These are phyloP conservation scores for Paramecium tetraurelia DNA, from an alignment of 73 alveolate species.

Conservation along the genomic window DNA sequence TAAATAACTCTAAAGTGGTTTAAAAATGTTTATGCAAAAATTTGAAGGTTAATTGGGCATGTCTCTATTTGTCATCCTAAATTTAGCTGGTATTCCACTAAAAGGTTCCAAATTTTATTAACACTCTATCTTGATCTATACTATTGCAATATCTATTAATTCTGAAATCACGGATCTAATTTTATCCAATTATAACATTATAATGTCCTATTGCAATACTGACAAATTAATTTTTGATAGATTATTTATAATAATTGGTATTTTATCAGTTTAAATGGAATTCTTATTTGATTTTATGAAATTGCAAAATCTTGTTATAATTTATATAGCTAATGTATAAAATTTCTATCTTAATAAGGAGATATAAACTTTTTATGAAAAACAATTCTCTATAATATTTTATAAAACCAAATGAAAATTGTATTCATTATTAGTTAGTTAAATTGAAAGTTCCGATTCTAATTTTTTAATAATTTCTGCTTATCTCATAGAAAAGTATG, in stretches of 20 bases:
- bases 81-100: slow-evolving; percentile 44
- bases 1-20: neutral
- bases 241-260: neutral
- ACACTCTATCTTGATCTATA: neutral
- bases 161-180: neutral
- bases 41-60: slow-evolving; percentile 28
- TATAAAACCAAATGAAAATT: neutral
- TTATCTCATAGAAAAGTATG: slow-evolving; percentile 28
- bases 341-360: neutral
- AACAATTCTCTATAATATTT: neutral
- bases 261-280: neutral
- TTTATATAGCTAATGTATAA: neutral
- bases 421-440: neutral
- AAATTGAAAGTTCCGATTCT: neutral
- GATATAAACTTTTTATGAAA: neutral
- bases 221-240: neutral
- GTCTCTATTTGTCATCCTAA: slow-evolving; percentile 49
- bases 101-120: slow-evolving; percentile 3
- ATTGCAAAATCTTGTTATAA: neutral
- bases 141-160: neutral
- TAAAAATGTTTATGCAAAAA: slow-evolving; percentile 24
- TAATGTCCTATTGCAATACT: neutral
- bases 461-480: slow-evolving; percentile 10
- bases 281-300: neutral
- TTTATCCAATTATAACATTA: neutral